Conservation (phyloP, 1,284 basidiomycete genomes). For the Sporisorium scitamineum region DNA sequence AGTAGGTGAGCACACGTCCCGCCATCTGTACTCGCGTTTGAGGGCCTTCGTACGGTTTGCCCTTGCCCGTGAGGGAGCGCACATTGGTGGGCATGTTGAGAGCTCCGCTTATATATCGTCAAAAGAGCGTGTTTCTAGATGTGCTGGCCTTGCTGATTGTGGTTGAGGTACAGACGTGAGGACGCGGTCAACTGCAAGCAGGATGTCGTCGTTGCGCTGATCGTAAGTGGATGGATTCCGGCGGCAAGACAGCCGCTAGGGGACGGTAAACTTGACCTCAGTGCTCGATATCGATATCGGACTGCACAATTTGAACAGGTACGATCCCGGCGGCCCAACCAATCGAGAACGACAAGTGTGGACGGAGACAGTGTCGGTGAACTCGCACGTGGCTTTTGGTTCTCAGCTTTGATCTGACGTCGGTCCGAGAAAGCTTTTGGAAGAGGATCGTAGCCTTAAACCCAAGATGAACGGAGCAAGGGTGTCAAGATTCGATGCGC, state of each 20-base stretch:
- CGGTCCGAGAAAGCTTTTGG: neutral
- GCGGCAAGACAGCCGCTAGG: too few species aligned
- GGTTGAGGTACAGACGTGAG: too few species aligned
- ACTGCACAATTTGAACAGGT: neutral
- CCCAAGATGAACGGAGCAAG: too few species aligned
- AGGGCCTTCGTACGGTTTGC: constrained; percentile 1
- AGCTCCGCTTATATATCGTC: neutral
- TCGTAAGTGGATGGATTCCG: too few species aligned
- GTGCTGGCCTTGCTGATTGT: too few species aligned
- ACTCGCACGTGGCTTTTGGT: constrained; percentile 1
- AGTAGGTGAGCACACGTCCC: constrained; percentile 30
- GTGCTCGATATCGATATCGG: neutral
- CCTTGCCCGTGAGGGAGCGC: constrained; percentile 47
- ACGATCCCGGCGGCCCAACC: neutral
- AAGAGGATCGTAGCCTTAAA: too few species aligned
- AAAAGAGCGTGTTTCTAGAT: neutral
- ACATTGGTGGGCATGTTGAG: constrained; percentile 46
- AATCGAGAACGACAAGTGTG: neutral
- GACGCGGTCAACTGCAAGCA: too few species aligned
- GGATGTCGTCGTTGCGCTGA: too few species aligned
- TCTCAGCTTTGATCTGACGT: neutral
- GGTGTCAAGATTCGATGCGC: neutral
- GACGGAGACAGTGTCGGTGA: neutral
- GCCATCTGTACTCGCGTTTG: constrained; percentile 24
- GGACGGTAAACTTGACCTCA: too few species aligned